Evolutionary conservation across 2,329 filamentous ascomycete species (phyloP), one percentile per base, ranked within the genome.

Genomic region (Aureobasidium sp.): DNA sequence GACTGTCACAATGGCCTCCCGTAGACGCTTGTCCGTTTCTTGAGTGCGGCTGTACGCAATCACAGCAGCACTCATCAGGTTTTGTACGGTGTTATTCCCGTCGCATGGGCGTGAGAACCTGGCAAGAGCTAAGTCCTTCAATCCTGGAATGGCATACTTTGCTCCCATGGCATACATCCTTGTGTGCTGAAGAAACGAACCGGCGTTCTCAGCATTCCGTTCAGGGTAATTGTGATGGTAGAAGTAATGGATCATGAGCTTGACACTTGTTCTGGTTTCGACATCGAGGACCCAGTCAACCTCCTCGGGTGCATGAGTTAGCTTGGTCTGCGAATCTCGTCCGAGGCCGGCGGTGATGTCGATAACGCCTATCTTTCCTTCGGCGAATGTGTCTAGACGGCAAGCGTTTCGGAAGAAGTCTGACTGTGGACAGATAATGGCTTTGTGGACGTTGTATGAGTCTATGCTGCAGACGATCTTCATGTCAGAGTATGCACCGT

Each of bases 351-450:
- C 14, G n/a, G 49, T 3, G 3, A 53, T 27, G 5, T 39, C 14
- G 49, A 53, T 29, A 3, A 53, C 11, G 2, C 34, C 34, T 5
- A n/a, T 37, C n/a, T 22, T 25, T 9, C 48, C 48, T 11, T 52
- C 48, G 37, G 8, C 2, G 15, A 57, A 57, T 3, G 53, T 17
- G 22, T 63, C 65, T 45, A 39, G 48, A 25, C 64, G 56, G 41
- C 68, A 69, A 4, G 66, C 64, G 25, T 61, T 63, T 12, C 47
- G 51, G 49, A 71, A 69, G 63, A 64, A 70, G 1, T 66, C 62
- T 7, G 63, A 70, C 17, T 67, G 64, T 7, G 63, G 8, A 41
- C 68, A 70, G 14, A 71, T 39, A 20, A 70, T 62, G 1, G 39
- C 45, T 49, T 68, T 67, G 59, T 71, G 70, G 5, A 69, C 66